Evolutionary conservation across 768 basidiomycete genomes (phyloP).

Genomic region (Gelatoporia subvermispora): DNA sequence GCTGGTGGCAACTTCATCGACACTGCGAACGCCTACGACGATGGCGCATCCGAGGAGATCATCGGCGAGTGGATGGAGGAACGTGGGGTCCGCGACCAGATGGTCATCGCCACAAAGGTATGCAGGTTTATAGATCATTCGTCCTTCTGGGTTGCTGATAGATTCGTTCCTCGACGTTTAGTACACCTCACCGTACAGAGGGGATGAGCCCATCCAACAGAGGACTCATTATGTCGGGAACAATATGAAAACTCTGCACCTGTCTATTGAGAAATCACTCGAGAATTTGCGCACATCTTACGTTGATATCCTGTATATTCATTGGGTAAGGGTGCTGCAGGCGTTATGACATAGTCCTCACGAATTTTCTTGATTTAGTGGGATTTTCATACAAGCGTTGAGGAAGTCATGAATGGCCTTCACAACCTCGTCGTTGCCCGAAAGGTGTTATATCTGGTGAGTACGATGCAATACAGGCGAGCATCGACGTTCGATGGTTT

Average conservation of each 20-base stretch:
- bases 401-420: conserved; percentile 53
- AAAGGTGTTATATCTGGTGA: conserved; percentile 38
- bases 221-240: conserved; percentile 32
- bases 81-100: conserved; percentile 40
- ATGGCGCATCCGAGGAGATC: conserved; percentile 50
- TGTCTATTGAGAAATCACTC: conserved; percentile 30
- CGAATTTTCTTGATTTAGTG: conserved; percentile 43
- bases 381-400: conserved; percentile 48
- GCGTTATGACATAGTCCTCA: conserved; percentile 14
- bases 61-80: conserved; percentile 48
- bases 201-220: conserved; percentile 13
- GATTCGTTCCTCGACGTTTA: conserved; percentile 8
- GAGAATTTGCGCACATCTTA: conserved; percentile 39
- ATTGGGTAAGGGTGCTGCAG: conserved; percentile 20
- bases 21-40: conserved; percentile 46
- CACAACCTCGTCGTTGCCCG: conserved; percentile 46
- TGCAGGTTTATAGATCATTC: conserved; percentile 1
- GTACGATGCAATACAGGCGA: not conserved
- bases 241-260: conserved; percentile 31
- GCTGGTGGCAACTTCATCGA: conserved; percentile 47
- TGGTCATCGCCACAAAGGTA: conserved; percentile 45
- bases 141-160: too few relatives aligned
- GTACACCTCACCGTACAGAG: conserved; percentile 23
- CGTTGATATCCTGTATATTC: conserved; percentile 43
- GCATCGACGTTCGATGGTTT: too few relatives aligned